Evolutionary conservation across 1,284 basidiomycete genomes (phyloP), one percentile per base, ranked within the genome.

Genomic region (Trichosporon sp.): DNA sequence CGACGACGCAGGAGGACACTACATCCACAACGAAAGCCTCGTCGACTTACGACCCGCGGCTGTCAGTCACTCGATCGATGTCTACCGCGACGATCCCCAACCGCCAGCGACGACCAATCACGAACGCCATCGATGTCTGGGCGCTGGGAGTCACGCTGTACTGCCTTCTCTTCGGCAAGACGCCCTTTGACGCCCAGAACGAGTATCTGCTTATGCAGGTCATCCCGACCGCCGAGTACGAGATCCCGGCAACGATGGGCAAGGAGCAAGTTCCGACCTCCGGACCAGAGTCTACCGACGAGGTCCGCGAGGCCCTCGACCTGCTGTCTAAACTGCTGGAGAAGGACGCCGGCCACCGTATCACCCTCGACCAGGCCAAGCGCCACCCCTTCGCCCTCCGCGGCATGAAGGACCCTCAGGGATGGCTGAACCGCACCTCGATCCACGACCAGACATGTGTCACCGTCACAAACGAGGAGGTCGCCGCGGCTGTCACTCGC

Each of bases 91-190:
- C 76, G 1, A 62, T 75, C n/a, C 70, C 72, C 9, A 67, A 72
- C n/a, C 74, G 77, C 53, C 84, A 82, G 65, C 87, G 90, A 25
- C 89, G 89, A 2, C 87, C 87, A 1, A 92, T 99, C 73, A 96
- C 95, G 42, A 95, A 96, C 80, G 91, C 94, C 4, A 97, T 99
- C 79, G 97, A 99, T 78, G 89, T 99, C n/a, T 99, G 96, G 96
- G 95, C 97, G 0, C 87, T 99, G 8, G 97, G 97, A n/a, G 92
- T 98, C 38, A 99, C 97, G 1, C 85, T 98, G 13, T 99, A 95
- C 84, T 97, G 95, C 78, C 87, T 99, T 58, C 87, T 98, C 1
- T 98, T 98, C 75, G 97, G 94, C 27, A 85, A 85, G 66, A 87
- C 89, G 7, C 93, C 93, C 0, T 94, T 90, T 84, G 75, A 87